Conservation (phyloP, 768 basidiomycete species). For the Termitomyces sp. region DNA sequence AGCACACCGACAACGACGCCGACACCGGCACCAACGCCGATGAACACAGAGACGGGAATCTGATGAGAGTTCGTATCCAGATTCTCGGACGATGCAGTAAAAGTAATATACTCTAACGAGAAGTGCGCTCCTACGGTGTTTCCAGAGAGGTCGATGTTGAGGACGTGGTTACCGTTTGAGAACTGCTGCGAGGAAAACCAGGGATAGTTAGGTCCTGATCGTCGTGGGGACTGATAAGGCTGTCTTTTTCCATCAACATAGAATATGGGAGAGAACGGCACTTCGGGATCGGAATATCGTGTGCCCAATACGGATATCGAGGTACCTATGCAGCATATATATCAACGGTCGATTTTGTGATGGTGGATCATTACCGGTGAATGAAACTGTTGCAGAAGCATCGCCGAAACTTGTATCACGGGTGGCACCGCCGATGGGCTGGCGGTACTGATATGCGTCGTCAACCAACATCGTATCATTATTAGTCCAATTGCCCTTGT, state of each 20-base stretch:
- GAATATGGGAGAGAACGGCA: not conserved
- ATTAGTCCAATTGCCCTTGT: not conserved
- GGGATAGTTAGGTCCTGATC: not conserved
- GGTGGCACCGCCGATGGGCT: not conserved
- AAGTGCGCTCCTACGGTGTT: not conserved
- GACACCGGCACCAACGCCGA: not conserved
- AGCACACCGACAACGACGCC: not conserved
- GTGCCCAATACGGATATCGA: slow-evolving; percentile 1
- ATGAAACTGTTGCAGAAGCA: not conserved
- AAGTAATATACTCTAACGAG: not conserved
- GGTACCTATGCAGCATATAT: not conserved
- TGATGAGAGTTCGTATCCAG: not conserved
- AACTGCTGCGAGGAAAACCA: slow-evolving; percentile 1
- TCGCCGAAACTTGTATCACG: not conserved
- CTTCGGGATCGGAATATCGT: not conserved
- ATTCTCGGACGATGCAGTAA: not conserved
- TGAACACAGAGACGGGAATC: not conserved
- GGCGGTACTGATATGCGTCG: not conserved
- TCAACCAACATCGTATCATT: not conserved
- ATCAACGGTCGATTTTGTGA: not conserved
- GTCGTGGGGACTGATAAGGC: not conserved
- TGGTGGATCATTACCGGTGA: not conserved
- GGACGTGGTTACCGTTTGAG: not conserved
- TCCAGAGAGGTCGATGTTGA: not conserved
- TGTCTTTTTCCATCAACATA: not conserved